These are phyloP conservation scores for Austroboletus novae-zelandiae DNA, from an alignment of 1,284 basidiomycete genomes.

Conservation along the genomic window DNA sequence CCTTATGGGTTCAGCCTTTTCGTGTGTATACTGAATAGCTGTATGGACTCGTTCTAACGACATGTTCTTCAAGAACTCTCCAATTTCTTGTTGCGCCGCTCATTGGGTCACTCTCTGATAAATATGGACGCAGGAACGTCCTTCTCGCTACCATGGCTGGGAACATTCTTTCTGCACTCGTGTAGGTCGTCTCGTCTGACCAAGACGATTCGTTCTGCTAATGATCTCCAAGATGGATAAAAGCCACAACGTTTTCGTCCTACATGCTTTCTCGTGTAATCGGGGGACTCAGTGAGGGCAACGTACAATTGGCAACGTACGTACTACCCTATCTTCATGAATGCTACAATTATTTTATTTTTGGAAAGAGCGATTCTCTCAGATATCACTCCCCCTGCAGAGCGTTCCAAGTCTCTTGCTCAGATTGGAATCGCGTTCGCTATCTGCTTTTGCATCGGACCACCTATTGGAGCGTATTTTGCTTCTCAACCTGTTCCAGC, in stretches of 20 bases:
- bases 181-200: slow-evolving; percentile 47
- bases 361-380: slow-evolving; percentile 77
- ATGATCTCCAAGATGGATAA: slow-evolving; percentile 65
- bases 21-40: slow-evolving; percentile 48
- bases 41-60: slow-evolving; percentile 5
- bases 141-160: slow-evolving; percentile 85
- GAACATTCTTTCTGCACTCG: slow-evolving; percentile 81
- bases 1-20: slow-evolving; percentile 87
- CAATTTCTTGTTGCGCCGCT: slow-evolving; percentile 85
- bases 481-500: slow-evolving; percentile 66
- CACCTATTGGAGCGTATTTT: slow-evolving; percentile 82
- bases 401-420: slow-evolving; percentile 81
- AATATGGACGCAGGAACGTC: slow-evolving; percentile 79
- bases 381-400: slow-evolving; percentile 76
- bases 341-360: neutral
- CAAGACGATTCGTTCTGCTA: neutral
- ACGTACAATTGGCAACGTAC: slow-evolving; percentile 79
- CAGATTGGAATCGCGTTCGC: slow-evolving; percentile 93
- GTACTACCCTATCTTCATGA: slow-evolving; percentile 24
- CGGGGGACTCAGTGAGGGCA: slow-evolving; percentile 87
- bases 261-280: slow-evolving; percentile 88
- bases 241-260: slow-evolving; percentile 81
- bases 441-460: slow-evolving; percentile 86
- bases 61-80: slow-evolving; percentile 53
- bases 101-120: slow-evolving; percentile 82